phyloP scores from a whole-genome alignment of 139 green algal species.

The Volvox reticuliferus region DNA sequence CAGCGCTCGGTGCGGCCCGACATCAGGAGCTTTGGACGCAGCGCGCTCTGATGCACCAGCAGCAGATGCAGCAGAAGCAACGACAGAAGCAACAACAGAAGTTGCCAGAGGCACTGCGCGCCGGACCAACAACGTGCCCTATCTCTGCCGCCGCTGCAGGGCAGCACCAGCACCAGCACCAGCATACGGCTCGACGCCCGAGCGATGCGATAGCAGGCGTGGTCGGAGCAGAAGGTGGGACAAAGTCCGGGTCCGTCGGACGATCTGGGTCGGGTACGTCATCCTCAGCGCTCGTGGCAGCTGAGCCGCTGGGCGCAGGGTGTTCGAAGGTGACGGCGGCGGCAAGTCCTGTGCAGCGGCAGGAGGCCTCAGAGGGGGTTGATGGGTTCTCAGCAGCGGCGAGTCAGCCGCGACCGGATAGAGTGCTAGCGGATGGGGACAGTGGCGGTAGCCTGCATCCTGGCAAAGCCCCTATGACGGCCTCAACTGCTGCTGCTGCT shows the following conservation, averaged over 20 bases:
- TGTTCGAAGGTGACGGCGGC: neutral
- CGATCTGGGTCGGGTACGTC: no score
- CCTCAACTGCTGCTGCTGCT: neutral
- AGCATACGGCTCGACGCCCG: neutral
- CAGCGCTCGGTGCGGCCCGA: neutral
- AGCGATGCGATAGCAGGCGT: neutral
- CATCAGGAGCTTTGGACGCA: conserved; percentile 32
- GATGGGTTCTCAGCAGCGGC: neutral
- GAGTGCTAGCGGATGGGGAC: neutral
- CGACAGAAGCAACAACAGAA: neutral
- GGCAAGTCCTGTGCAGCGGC: neutral
- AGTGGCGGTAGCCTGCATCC: neutral
- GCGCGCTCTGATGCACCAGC: neutral
- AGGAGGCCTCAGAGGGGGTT: neutral
- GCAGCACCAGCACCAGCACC: neutral
- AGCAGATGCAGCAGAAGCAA: neutral
- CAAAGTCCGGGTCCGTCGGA: neutral
- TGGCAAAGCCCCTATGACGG: neutral
- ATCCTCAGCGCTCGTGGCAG: no score
- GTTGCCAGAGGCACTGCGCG: no score
- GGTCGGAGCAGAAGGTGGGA: neutral
- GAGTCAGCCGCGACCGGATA: neutral
- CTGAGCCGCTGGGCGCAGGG: neutral
- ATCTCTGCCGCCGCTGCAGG: no score
- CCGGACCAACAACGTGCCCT: no score